Evolutionary conservation across 768 basidiomycete genomes (phyloP), one percentile per base, ranked within the genome.

Genomic region (Udeniomyces megalosporus): DNA sequence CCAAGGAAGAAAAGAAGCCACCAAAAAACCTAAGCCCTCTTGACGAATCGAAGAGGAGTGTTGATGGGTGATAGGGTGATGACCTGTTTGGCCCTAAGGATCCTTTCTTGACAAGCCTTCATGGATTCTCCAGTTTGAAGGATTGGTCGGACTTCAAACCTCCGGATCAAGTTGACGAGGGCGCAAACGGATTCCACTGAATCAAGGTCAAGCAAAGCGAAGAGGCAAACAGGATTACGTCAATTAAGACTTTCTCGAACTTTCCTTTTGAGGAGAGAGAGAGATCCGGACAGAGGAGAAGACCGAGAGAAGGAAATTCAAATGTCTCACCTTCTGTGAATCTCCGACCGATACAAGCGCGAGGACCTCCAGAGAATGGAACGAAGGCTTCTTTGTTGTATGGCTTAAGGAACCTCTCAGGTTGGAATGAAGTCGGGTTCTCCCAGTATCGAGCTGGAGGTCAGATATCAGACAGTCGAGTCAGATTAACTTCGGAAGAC

Each of bases 381-480:
- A 63, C 31, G 51, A 67, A 69, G 29, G 67, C 68, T 4, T 69
- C 63, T 29, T 66, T 61, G 45, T 66, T 62, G 22, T 61, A 45
- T 4, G 62, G 63, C 26, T 66, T 61, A 35, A 69, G 60, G 56
- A 69, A 69, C 31, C 68, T 62, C 17, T 66, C 62, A 4, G 66
- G 67, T 5, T 46, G 49, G 61, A 66, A 69, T 24, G 29, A 34
- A n/a, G 58, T 54, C 15, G 65, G 65, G 2, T 67, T 58, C 26
- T 31, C 24, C 67, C 67, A 68, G 57, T 66, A 61, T 32, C 31
- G 12, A n/a, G 66, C 38, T 42, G 38, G 38, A 42, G 17, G 17
- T 8, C 8, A 17, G 17, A 42, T 42, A 8, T 17, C 38, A 58
- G 60, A 44, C 15, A 42, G 24, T 29, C 15, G 34, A 35, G 5